phyloP scores from a whole-genome alignment of 179 eudicot genomes.

The Camellia oleifera region DNA sequence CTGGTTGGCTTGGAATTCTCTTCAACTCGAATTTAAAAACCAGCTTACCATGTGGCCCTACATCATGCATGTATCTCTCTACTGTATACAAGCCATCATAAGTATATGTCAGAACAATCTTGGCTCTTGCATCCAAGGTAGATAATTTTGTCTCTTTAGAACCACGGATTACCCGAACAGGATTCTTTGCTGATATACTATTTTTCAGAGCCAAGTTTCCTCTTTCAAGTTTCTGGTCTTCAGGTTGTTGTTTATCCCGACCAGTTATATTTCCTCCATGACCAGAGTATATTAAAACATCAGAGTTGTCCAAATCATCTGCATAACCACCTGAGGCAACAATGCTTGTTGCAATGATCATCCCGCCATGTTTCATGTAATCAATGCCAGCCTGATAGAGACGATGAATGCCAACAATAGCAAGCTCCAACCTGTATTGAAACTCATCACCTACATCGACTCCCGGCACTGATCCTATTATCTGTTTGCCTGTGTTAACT shows the following conservation, averaged over 20 bases:
- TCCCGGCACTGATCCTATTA: slow-evolving; percentile 68
- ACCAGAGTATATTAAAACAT: slow-evolving; percentile 66
- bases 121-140: slow-evolving; percentile 33
- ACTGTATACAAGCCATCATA: slow-evolving; percentile 80
- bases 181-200: slow-evolving; percentile 43
- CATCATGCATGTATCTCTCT: slow-evolving; percentile 37
- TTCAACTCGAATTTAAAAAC: slow-evolving; percentile 65
- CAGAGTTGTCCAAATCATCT: slow-evolving; percentile 58
- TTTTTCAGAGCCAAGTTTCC: slow-evolving; percentile 76
- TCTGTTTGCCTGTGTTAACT: slow-evolving; percentile 36
- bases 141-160: slow-evolving; percentile 42
- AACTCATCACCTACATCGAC: slow-evolving; percentile 84
- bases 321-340: slow-evolving; percentile 82
- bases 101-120: slow-evolving; percentile 46
- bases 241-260: slow-evolving; percentile 35
- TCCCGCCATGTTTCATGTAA: not conserved
- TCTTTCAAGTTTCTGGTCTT: slow-evolving; percentile 80
- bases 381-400: slow-evolving; percentile 70
- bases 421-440: slow-evolving; percentile 70
- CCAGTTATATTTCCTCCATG: slow-evolving; percentile 63
- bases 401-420: slow-evolving; percentile 73
- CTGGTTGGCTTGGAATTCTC: slow-evolving; percentile 68
- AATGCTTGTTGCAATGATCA: slow-evolving; percentile 57
- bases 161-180: slow-evolving; percentile 77
- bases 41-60: slow-evolving; percentile 51